Evolutionary conservation across 352 stramenopile species (phyloP), one percentile per base, ranked within the genome.

Genomic region (Globisporangium takayamanum): DNA sequence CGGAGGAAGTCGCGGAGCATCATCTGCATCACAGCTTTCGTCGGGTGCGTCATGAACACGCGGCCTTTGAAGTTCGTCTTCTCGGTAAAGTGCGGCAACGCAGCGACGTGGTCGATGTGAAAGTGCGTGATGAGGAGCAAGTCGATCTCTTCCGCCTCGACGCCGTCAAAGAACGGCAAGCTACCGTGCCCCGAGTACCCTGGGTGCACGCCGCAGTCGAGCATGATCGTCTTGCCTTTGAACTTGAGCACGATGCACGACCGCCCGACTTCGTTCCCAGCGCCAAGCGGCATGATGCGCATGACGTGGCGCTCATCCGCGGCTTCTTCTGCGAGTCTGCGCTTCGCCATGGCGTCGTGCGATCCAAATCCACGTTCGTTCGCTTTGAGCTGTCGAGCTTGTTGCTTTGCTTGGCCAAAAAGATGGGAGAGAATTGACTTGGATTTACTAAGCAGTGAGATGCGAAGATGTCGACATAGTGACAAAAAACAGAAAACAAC

Each of bases 161-260:
- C 94, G 50, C 87, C 89, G 75, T 99, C 96, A 53, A 99, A 97
- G 78, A 98, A 99, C n/a, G 97, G 97, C 61, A 99, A 66, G 44
- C 94, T 96, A 48, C 97, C 94, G 76, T 98, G 90, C 20, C 97
- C 97, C 50, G 96, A 97, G 74, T 98, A 98, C 30, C 94, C 86
- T 18, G 88, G 88, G 57, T 95, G 86, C 54, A 96, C 84, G 60
- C 87, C 87, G 57, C 88, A 97, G 79, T 96, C 86, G 42, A 97
- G 79, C 80, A 99, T 92, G 67, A 99, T 97, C 20, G 91, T 99
- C 77, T 98, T 99, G 57, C 95, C 95, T 66, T 98, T 97, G 86
- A 99, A 99, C 76, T 98, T 97, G 37, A 99, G 79, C 62, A 99
- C 85, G 72, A 99, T 98, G 75, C 98, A 99, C n/a, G 96, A 99